A percentile compares a stretch with the other conserved stretches of the same genome.
Evolutionary conservation across 2,329 filamentous ascomycete genomes (phyloP).

Genomic region (Scedosporium apiospermum): DNA sequence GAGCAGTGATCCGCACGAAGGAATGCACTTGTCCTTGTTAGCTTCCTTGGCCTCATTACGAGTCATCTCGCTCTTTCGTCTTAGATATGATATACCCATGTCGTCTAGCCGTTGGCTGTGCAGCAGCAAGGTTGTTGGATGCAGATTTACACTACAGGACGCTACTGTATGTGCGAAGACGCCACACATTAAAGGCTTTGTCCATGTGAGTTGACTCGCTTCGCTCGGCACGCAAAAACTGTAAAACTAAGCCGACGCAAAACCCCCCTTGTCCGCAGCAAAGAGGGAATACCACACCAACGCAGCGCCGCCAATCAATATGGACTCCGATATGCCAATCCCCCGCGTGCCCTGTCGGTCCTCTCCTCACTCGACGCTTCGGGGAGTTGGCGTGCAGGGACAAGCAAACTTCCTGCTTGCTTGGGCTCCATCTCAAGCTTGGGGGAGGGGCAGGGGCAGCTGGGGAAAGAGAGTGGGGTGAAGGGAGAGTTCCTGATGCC

Average conservation of each 20-base stretch:
- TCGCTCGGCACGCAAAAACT: background rate
- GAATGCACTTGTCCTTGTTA: no score
- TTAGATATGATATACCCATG: no score
- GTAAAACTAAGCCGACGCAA: background rate
- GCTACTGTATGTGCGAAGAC: background rate
- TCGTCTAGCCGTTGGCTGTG: no score
- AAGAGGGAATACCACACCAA: background rate
- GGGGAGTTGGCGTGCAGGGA: background rate
- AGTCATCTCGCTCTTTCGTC: no score
- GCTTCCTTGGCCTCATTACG: no score
- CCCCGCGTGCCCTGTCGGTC: background rate
- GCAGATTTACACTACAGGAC: background rate
- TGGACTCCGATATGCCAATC: background rate
- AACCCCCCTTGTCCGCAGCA: background rate
- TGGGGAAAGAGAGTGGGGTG: background rate
- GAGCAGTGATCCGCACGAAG: no score
- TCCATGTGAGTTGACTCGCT: background rate
- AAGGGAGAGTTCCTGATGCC: no score
- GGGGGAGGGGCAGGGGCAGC: background rate
- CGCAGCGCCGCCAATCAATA: background rate
- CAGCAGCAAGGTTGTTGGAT: background rate
- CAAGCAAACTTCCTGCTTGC: no score
- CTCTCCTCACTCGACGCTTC: background rate
- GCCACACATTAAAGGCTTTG: background rate
- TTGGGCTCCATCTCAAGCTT: background rate